A percentile compares a stretch with the other conserved stretches of the same genome.
Conservation (phyloP, 768 basidiomycete species). For the Russula virescens region DNA sequence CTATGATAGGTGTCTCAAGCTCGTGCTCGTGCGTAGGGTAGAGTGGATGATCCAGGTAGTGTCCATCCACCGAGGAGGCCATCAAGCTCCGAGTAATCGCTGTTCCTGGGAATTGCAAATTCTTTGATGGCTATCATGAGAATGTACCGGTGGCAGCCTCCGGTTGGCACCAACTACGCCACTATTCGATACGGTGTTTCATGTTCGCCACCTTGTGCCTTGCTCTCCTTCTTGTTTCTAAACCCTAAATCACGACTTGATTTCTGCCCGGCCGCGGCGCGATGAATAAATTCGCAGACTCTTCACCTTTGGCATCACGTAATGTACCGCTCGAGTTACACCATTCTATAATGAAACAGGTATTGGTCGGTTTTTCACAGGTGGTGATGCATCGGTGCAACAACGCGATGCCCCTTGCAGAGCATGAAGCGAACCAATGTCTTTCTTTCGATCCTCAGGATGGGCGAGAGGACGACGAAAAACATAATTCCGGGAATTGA, state of each 20-base stretch:
- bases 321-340: constrained; percentile 12
- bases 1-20: constrained; percentile 8
- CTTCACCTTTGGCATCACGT: constrained; percentile 7
- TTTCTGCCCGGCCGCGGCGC: constrained; percentile 11
- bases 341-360: constrained; percentile 20
- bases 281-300: constrained; percentile 14
- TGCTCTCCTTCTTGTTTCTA: too few relatives aligned
- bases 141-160: constrained; percentile 9
- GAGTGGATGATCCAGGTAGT: constrained; percentile 19
- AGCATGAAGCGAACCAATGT: constrained; percentile 10
- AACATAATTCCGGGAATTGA: constrained; percentile 3
- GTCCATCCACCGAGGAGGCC: constrained; percentile 10
- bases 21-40: constrained; percentile 12
- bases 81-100: constrained; percentile 17
- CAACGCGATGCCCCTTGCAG: constrained; percentile 11
- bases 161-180: constrained; percentile 13
- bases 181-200: too few relatives aligned
- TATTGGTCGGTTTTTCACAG: constrained; percentile 17
- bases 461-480: neutral
- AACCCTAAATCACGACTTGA: too few relatives aligned
- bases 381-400: constrained; percentile 14
- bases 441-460: neutral
- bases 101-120: constrained; percentile 14
- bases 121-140: constrained; percentile 5
- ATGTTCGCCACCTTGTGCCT: too few relatives aligned